Percentiles rank a stretch among this genome's conserved stretches.
Evolutionary conservation across 148 eudicot genomes (phyloP).

Genomic region (Mesembryanthemum crystallinum): DNA sequence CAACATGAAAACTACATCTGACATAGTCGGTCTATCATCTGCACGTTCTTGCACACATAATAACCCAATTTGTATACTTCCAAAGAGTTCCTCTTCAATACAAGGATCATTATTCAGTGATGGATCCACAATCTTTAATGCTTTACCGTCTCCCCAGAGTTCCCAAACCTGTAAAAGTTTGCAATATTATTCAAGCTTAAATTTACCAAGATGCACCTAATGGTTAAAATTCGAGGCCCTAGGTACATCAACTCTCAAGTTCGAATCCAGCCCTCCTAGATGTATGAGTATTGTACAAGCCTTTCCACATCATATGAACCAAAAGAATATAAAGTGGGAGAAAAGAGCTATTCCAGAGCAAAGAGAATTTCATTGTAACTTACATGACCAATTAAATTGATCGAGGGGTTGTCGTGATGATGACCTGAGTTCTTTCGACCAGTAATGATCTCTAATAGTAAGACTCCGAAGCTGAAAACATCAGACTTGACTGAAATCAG

Average conservation of each 20-base stretch:
- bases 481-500: slow-evolving; percentile 50
- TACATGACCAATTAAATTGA: slow-evolving; percentile 58
- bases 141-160: slow-evolving; percentile 38
- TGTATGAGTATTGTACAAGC: neutral
- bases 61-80: slow-evolving; percentile 43
- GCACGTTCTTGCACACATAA: slow-evolving; percentile 55
- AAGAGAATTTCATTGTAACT: slow-evolving; percentile 16
- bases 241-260: too few species aligned
- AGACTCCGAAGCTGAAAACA: slow-evolving; percentile 57
- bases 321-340: neutral
- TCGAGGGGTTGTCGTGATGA: slow-evolving; percentile 36
- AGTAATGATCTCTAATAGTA: slow-evolving; percentile 46
- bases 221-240: too few species aligned
- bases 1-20: slow-evolving; percentile 46
- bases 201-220: neutral
- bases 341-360: too few species aligned
- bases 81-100: slow-evolving; percentile 24
- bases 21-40: slow-evolving; percentile 50
- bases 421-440: slow-evolving; percentile 49
- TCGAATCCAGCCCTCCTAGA: too few species aligned
- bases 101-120: slow-evolving; percentile 23
- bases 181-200: neutral
- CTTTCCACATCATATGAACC: neutral
- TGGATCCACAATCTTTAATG: slow-evolving; percentile 32
- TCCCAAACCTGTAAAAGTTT: slow-evolving; percentile 43